Evolutionary conservation across 768 basidiomycete species (phyloP).

Genomic region (Pisolithus marmoratus): DNA sequence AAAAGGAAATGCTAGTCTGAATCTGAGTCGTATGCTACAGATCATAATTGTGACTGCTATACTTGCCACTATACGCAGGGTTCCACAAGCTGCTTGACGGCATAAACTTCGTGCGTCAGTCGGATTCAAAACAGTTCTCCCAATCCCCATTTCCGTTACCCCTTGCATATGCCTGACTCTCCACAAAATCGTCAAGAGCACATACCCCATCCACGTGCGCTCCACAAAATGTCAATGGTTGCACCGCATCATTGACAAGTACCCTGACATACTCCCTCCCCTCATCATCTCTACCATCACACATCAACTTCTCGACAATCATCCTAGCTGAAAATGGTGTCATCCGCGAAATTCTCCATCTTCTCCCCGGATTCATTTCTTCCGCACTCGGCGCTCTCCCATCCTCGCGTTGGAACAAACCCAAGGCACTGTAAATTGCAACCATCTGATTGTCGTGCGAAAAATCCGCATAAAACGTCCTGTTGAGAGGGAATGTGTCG

Average conservation of each 20-base stretch:
- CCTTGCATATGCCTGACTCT: conserved; percentile 65
- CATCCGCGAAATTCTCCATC: conserved; percentile 54
- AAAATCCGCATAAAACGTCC: conserved; percentile 72
- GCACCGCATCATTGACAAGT: conserved; percentile 72
- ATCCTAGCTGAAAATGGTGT: conserved; percentile 74
- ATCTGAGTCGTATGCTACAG: too few relatives aligned
- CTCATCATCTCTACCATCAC: conserved; percentile 21
- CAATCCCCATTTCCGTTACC: conserved; percentile 68
- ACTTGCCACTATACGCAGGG: too few relatives aligned
- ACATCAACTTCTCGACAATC: conserved; percentile 65
- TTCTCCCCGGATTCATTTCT: conserved; percentile 20
- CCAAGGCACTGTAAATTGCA: conserved; percentile 64
- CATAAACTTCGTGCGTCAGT: too few relatives aligned
- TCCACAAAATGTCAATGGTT: conserved; percentile 57
- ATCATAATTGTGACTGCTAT: too few relatives aligned
- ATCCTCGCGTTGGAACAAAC: conserved; percentile 38
- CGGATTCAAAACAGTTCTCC: conserved; percentile 46
- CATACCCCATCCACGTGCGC: conserved; percentile 55
- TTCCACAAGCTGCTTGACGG: too few relatives aligned
- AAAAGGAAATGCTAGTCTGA: too few relatives aligned
- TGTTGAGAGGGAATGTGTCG: conserved; percentile 64
- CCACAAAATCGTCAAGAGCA: conserved; percentile 56
- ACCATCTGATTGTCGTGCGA: conserved; percentile 84
- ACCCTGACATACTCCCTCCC: conserved; percentile 55
- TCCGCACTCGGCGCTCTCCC: conserved; percentile 7